These are phyloP conservation scores for Entomophthora muscae DNA, from an alignment of 371 early-diverging fungal species.

Conservation along the genomic window DNA sequence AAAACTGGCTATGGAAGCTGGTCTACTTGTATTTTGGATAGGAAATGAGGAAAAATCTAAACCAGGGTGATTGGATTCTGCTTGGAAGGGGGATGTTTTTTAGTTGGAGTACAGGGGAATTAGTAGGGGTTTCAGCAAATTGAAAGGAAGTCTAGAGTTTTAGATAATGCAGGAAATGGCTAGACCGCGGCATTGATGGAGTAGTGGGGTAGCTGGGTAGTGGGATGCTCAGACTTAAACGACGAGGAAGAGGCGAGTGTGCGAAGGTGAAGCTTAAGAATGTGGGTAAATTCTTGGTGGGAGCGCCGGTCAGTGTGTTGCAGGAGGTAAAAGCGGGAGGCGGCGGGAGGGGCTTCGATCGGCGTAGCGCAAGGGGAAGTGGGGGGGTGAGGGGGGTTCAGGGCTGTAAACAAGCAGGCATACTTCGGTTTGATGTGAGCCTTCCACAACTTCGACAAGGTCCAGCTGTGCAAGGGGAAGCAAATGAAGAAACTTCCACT, in stretches of 20 bases:
- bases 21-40: no score
- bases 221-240: not conserved
- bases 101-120: not conserved
- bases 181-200: not conserved
- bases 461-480: not conserved
- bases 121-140: not conserved
- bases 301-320: not conserved
- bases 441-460: conserved; percentile 2
- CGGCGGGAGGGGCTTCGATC: no score
- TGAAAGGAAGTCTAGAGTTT: not conserved
- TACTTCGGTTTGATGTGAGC: not conserved
- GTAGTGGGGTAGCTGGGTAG: not conserved
- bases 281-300: conserved; percentile 2
- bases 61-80: no score
- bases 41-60: no score
- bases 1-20: no score
- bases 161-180: not conserved
- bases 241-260: not conserved
- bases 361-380: not conserved
- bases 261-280: not conserved
- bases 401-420: not conserved
- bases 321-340: not conserved
- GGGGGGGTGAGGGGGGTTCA: not conserved
- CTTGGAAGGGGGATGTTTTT: not conserved
- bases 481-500: not conserved